These are phyloP conservation scores for Colletotrichum gloeosporioides DNA, from an alignment of 2,329 filamentous ascomycete genomes.

Conservation along the genomic window DNA sequence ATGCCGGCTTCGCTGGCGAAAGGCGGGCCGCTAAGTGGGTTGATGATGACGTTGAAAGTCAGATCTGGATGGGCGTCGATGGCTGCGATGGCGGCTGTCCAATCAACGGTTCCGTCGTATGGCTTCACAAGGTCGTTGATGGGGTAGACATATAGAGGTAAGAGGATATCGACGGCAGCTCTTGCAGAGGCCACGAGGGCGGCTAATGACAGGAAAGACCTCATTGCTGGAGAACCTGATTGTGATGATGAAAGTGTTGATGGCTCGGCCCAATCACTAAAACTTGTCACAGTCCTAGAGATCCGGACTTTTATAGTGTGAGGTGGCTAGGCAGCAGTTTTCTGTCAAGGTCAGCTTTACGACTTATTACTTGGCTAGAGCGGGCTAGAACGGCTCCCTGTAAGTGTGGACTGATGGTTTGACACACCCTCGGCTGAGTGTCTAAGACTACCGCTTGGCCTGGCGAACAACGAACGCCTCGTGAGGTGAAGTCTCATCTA, in stretches of 20 bases:
- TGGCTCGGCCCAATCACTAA: neutral
- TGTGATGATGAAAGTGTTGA: neutral
- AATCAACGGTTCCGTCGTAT: neutral
- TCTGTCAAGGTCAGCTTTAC: neutral
- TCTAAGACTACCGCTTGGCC: neutral
- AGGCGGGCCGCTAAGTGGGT: neutral
- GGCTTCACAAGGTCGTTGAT: neutral
- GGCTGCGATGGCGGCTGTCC: neutral
- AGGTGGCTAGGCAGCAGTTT: neutral
- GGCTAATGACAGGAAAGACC: neutral
- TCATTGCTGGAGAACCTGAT: neutral
- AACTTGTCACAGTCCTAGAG: neutral
- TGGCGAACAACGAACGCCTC: neutral
- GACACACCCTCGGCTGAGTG: neutral
- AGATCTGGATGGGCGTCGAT: neutral
- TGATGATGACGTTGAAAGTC: constrained; percentile 1
- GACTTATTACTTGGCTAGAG: neutral
- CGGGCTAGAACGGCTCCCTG: neutral
- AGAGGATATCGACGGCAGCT: neutral
- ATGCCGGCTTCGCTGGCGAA: neutral
- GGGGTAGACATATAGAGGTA: neutral
- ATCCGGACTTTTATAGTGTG: neutral
- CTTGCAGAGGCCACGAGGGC: neutral
- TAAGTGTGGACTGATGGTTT: neutral
- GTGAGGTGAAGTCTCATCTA: neutral